Evolutionary conservation across 768 basidiomycete species (phyloP), one percentile per base, ranked within the genome.

Genomic region (Rhizopogon vesiculosus): DNA sequence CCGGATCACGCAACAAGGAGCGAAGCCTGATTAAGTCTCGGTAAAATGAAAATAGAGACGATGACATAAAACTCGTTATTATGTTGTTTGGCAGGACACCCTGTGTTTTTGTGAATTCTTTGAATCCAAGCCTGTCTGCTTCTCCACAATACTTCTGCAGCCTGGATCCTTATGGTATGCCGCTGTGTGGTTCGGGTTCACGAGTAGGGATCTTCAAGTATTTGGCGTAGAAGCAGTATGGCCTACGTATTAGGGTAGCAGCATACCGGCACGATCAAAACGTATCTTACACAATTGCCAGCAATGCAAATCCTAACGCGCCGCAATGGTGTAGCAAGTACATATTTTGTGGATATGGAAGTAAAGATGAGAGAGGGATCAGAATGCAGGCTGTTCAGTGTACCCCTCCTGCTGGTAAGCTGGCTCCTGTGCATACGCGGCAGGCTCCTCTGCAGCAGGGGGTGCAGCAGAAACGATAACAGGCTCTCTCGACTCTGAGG

Each of bases 401-500:
- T 67, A 74, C 41, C 78, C 69, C n/a, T 80, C 79, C 41, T 75
- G 62, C 48, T 71, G 72, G 59, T 69, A 79, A 31, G 72, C 58
- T 43, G 70, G 66, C 35, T 72, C 70, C 40, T 61, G 68, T 31
- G 56, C 44, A 46, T 66, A 74, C 18, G 66, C 61, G 39, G 45
- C 66, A 46, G 74, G 69, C 63, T 87, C 87, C 56, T 84, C 87
- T 45, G 69, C 74, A 5, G 74, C 74, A 15, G 83, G 75, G 25
- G 74, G 70, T 19, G 82, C 79, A 40, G 80, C 72, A 44, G 82
- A 69, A 45, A 81, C 66, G 25, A 71, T 69, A 29, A 74, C 70
- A 18, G 84, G 86, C 62, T 93, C 93, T 66, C 84, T 83, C 72
- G 91, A 87, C 74, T 97, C 94, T 44, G 93, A 96, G 22, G 87